phyloP scores from a whole-genome alignment of 306 rosid species.

The Rosa chinensis region DNA sequence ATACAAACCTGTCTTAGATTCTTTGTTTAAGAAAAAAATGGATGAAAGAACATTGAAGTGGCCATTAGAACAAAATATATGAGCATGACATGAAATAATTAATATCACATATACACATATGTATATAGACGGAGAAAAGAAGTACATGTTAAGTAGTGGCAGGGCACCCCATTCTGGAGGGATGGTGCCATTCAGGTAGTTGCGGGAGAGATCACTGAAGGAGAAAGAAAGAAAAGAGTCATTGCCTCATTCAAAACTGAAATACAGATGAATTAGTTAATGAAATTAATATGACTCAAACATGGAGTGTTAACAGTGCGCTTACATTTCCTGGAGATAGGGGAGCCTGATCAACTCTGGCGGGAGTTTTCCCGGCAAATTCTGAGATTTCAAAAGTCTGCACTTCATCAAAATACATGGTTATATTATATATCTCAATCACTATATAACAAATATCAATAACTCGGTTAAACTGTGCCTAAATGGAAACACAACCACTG shows the following conservation, averaged over 20 bases:
- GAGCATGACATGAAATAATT: neutral
- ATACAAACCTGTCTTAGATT: neutral
- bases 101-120: neutral
- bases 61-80: neutral
- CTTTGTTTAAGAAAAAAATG: neutral
- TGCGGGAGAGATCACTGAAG: slow-evolving; percentile 56
- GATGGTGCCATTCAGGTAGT: slow-evolving; percentile 61
- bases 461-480: neutral
- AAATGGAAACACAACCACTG: neutral
- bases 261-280: neutral
- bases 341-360: slow-evolving; percentile 40
- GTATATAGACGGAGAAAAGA: neutral
- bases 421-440: neutral
- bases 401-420: neutral
- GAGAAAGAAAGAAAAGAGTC: neutral
- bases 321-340: slow-evolving; percentile 54
- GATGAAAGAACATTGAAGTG: neutral
- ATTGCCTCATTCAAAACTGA: too few species aligned
- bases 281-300: neutral
- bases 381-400: slow-evolving; percentile 53
- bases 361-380: slow-evolving; percentile 59
- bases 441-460: neutral
- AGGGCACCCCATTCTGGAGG: slow-evolving; percentile 58
- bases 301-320: neutral
- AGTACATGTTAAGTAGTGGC: slow-evolving; percentile 47